phyloP scores from a whole-genome alignment of 2,329 filamentous ascomycete genomes.

The Verticillium nubilum region DNA sequence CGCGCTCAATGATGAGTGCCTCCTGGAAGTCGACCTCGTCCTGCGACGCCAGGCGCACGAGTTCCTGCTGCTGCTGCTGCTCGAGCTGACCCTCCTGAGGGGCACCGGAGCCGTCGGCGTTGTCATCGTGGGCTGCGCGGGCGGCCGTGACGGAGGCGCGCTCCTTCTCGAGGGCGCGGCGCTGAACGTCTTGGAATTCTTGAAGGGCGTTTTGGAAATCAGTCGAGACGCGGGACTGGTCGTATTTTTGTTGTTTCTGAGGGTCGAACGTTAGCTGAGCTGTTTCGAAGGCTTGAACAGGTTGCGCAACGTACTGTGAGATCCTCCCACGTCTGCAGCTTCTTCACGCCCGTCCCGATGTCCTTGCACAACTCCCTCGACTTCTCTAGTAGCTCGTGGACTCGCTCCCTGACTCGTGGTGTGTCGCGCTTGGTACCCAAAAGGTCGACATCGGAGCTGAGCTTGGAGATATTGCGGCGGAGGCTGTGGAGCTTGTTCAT shows the following conservation, averaged over 20 bases:
- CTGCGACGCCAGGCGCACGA: slow-evolving; percentile 78
- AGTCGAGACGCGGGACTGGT: slow-evolving; percentile 87
- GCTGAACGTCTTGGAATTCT: slow-evolving; percentile 91
- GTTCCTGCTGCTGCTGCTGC: slow-evolving; percentile 65
- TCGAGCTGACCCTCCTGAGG: slow-evolving; percentile 26
- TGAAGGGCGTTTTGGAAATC: slow-evolving; percentile 85
- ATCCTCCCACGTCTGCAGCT: slow-evolving; percentile 80
- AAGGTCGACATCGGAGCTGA: slow-evolving; percentile 78
- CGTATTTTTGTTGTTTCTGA: slow-evolving; percentile 92
- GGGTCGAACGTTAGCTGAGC: background rate
- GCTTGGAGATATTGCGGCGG: slow-evolving; percentile 78
- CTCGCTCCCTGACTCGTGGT: slow-evolving; percentile 81
- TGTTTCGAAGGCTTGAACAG: background rate
- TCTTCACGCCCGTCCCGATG: slow-evolving; percentile 90
- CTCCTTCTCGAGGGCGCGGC: slow-evolving; percentile 86
- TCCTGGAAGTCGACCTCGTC: slow-evolving; percentile 98
- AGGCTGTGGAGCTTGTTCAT: slow-evolving; percentile 87
- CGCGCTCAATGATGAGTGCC: slow-evolving; percentile 88
- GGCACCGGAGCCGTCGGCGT: slow-evolving; percentile 27
- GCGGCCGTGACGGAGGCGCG: slow-evolving; percentile 79
- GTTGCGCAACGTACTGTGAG: slow-evolving; percentile 55
- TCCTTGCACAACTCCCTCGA: slow-evolving; percentile 83
- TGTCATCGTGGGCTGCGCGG: slow-evolving; percentile 69
- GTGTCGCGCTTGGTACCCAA: slow-evolving; percentile 90
- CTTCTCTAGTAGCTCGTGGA: slow-evolving; percentile 82